Conservation (phyloP, 768 basidiomycete species). For the Rhizopogon salebrosus region DNA sequence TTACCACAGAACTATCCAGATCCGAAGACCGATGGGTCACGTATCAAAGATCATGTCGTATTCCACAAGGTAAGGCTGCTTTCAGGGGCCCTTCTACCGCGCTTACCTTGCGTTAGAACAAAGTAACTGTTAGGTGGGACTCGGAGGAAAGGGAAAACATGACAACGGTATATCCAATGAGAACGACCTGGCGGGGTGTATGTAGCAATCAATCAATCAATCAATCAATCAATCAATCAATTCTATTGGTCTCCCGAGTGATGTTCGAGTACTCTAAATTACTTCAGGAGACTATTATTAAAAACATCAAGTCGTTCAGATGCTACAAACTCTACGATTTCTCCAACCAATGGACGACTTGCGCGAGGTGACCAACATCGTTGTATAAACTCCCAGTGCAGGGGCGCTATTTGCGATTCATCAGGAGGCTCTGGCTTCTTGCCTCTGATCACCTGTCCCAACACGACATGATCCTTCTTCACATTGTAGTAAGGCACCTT, state of each 20-base stretch:
- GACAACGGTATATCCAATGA: not conserved
- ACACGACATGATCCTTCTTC: conserved; percentile 1
- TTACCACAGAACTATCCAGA: too few relatives aligned
- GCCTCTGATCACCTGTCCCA: not conserved
- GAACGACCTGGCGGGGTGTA: too few relatives aligned
- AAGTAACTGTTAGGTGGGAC: not conserved
- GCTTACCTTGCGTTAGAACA: not conserved
- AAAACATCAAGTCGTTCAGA: too few relatives aligned
- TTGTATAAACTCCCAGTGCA: conserved; percentile 6
- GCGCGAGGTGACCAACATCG: conserved; percentile 13
- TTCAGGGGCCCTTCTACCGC: not conserved
- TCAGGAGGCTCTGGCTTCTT: not conserved
- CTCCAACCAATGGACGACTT: too few relatives aligned
- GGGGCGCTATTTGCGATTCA: not conserved
- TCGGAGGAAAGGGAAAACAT: too few relatives aligned
- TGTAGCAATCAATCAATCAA: too few relatives aligned
- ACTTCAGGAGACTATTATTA: too few relatives aligned
- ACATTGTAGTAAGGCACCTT: conserved; percentile 1
- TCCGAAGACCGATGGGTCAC: conserved; percentile 48
- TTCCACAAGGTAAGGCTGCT: conserved; percentile 62
- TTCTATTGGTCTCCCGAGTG: not conserved
- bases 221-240: too few relatives aligned
- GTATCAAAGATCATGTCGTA: conserved; percentile 64
- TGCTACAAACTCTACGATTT: too few relatives aligned
- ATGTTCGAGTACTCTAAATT: not conserved